Evolutionary conservation across 495 filamentous ascomycete genomes (phyloP).

Genomic region (Trichocladium uniseriatum): DNA sequence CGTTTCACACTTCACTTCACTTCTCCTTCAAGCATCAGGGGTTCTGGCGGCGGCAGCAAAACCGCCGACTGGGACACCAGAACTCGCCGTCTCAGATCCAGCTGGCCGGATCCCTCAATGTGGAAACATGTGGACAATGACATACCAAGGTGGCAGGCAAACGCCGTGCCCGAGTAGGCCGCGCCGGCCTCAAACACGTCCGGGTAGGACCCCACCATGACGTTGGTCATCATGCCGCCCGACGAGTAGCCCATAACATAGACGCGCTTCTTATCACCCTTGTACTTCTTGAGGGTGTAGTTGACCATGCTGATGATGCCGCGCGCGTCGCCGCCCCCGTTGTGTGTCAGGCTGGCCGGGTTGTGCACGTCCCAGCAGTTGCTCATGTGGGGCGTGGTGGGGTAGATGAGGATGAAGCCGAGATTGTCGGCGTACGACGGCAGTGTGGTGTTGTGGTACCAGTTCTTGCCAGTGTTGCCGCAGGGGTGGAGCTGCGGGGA

Average conservation of each 20-base stretch:
- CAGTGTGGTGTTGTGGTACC: slow-evolving; percentile 28
- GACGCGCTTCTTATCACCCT: slow-evolving; percentile 36
- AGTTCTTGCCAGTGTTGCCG: slow-evolving; percentile 25
- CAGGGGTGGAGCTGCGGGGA: slow-evolving; percentile 29
- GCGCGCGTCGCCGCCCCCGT: slow-evolving; percentile 42
- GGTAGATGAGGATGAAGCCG: slow-evolving; percentile 49
- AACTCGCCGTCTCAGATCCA: too few species aligned
- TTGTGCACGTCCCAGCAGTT: slow-evolving; percentile 51
- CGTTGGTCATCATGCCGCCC: slow-evolving; percentile 54
- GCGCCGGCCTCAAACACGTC: slow-evolving; percentile 48
- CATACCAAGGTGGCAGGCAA: slow-evolving; percentile 41
- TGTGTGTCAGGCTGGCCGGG: slow-evolving; percentile 41
- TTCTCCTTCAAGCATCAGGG: too few species aligned
- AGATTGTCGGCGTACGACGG: slow-evolving; percentile 36
- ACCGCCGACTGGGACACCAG: too few species aligned
- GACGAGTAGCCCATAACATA: slow-evolving; percentile 46
- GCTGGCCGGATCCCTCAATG: too few species aligned
- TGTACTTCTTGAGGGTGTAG: slow-evolving; percentile 40
- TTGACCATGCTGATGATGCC: slow-evolving; percentile 50
- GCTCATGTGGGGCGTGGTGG: slow-evolving; percentile 35
- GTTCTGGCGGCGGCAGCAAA: too few species aligned
- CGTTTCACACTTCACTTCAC: too few species aligned
- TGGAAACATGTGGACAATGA: background rate
- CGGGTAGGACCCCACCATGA: slow-evolving; percentile 49
- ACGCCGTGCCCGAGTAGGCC: slow-evolving; percentile 45